Base-by-base conservation (phyloP, 2,329 filamentous ascomycete genomes). In the Paracamarosporium sp. region DNA sequence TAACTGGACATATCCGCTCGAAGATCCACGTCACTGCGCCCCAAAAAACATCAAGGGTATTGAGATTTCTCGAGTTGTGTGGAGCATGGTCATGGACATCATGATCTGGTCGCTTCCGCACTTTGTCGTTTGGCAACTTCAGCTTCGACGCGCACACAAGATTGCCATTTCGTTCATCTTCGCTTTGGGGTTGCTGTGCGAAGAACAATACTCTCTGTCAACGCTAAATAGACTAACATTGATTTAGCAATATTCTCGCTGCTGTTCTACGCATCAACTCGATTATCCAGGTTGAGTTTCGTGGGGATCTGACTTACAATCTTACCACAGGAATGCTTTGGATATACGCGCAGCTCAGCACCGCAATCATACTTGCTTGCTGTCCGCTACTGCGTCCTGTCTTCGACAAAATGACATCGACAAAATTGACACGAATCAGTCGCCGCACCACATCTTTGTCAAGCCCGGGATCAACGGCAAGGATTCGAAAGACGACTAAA, bases 31-130 rank as follows among this genome's bases (percentile, higher is more conserved):
- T 13, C 44, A 66, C 54, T 72, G 71, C 60, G 70, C 63, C 53
- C 30, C 35, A 2, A 24, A 53, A 57, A 40, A 1, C 4, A 20
- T 50, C 3, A 48, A 48, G 30, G 59, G 64, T 5, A 61, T 61
- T 28, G 51, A 53, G 7, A 57, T 69, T 13, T 17, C 50, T 0
- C 48, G 61, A 24, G 50, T 62, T 8, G 48, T 53, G 17, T 52
- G 59, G 1, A 62, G 65, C 5, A 38, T 71, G 20, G 41, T 56
- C 40, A 41, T 71, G 11, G 69, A 72, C 40, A 27, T 53, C 9
- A 40, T 67, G 17, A 68, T 60, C 8, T 73, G 66, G 66, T 56
- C 52, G 13, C 48, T 69, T 12, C 69, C 70, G 3, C 67, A 72
- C 31, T 65, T 59, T 40, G 67, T 68, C 13, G 61, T 72, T 3